These are phyloP conservation scores for Pseudozyma pruni DNA, from an alignment of 1,284 basidiomycete genomes.

Conservation along the genomic window DNA sequence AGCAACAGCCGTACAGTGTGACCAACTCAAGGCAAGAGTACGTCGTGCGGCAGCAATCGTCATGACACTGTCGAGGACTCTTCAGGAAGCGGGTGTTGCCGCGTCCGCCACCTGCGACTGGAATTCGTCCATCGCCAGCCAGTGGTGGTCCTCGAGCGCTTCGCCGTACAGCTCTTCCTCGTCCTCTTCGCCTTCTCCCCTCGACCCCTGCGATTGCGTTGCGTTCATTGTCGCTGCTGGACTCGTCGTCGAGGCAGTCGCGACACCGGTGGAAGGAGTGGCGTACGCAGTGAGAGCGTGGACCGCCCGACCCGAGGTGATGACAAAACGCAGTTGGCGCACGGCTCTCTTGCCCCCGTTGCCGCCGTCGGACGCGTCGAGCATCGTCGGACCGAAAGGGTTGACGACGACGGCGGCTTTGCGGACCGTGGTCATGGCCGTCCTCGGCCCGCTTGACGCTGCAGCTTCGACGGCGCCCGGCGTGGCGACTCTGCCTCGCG, in stretches of 20 bases:
- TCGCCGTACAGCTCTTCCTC: conserved; percentile 15
- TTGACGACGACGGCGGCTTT: conserved; percentile 36
- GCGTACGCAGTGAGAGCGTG: conserved; percentile 11
- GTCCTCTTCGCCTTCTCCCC: neutral
- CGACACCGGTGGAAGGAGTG: neutral
- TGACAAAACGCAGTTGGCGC: conserved; percentile 24
- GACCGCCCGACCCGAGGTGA: conserved; percentile 15
- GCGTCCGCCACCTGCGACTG: conserved; percentile 3
- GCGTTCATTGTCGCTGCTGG: neutral
- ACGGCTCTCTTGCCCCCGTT: neutral
- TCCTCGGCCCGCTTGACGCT: neutral
- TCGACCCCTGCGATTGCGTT: neutral
- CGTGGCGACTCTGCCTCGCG: conserved; percentile 14
- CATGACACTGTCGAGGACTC: neutral
- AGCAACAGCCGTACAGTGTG: too few relatives aligned
- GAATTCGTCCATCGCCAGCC: conserved; percentile 9
- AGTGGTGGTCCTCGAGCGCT: conserved; percentile 15
- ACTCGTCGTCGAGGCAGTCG: neutral
- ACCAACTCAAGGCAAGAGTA: too few relatives aligned
- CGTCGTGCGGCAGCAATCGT: too few relatives aligned
- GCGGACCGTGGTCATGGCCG: conserved; percentile 17
- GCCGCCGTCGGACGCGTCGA: conserved; percentile 5
- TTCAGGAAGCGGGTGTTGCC: neutral
- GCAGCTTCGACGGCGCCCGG: neutral
- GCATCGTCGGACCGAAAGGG: conserved; percentile 24